A percentile compares a stretch with the other conserved stretches of the same genome.
Conservation (phyloP, 108 stramenopile species). For the Cylindrotheca fusiformis region DNA sequence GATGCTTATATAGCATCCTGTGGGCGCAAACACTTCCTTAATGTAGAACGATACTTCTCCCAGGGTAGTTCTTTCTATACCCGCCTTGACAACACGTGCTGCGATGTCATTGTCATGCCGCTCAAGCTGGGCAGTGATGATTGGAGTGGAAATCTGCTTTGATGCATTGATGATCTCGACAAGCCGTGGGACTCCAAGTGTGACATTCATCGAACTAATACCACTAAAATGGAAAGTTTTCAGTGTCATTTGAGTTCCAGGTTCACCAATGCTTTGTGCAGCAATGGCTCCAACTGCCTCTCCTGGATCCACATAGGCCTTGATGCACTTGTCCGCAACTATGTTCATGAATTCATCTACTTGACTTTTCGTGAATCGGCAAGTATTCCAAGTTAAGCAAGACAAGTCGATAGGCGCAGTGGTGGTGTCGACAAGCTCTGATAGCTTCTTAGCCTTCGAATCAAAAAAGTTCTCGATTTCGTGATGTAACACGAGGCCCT, state of each 20-base stretch:
- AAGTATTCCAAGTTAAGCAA: conserved; percentile 56
- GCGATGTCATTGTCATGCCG: conserved; percentile 84
- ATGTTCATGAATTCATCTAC: conserved; percentile 58
- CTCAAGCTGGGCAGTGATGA: conserved; percentile 93
- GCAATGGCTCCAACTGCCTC: conserved; percentile 98
- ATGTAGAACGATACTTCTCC: conserved; percentile 92
- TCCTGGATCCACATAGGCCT: conserved; percentile 86
- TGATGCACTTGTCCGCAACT: conserved; percentile 81
- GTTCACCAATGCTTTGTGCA: conserved; percentile 96
- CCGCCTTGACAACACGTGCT: conserved; percentile 94
- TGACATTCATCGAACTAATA: conserved; percentile 99
- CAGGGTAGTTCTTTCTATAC: conserved; percentile 96
- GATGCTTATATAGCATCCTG: conserved; percentile 83
- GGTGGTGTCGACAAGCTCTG: conserved; percentile 34
- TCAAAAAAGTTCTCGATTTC: conserved; percentile 72
- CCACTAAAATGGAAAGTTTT: conserved; percentile 99
- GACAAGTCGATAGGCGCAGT: conserved; percentile 1
- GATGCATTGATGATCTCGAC: conserved; percentile 99
- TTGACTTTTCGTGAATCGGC: conserved; percentile 80
- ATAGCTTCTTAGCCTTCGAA: conserved; percentile 51
- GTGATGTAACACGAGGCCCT: conserved; percentile 59
- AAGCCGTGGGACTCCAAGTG: conserved; percentile 97
- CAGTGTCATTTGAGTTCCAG: conserved; percentile 98
- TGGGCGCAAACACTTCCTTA: conserved; percentile 90
- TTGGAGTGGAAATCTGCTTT: conserved; percentile 98